Percentiles rank a stretch among this genome's conserved stretches.
These are phyloP conservation scores for Moesziomyces sp. DNA, from an alignment of 1,284 basidiomycete species.

Conservation along the genomic window DNA sequence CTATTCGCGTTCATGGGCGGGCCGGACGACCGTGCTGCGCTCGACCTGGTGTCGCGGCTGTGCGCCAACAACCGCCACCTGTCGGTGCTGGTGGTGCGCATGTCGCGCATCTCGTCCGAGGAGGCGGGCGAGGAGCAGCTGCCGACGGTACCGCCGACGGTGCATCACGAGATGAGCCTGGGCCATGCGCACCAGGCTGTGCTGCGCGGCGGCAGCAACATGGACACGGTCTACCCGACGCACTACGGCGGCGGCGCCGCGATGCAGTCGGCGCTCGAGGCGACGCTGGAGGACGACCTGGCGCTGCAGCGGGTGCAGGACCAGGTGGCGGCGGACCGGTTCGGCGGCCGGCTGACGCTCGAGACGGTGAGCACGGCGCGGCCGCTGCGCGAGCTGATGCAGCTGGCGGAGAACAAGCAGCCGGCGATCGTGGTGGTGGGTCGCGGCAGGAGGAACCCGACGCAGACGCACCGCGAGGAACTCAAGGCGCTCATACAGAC, in stretches of 20 bases:
- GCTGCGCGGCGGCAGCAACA: conserved; percentile 20
- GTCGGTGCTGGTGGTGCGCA: conserved; percentile 44
- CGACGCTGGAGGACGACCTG: conserved; percentile 56
- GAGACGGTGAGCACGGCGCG: conserved; percentile 28
- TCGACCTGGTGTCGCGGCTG: conserved; percentile 67
- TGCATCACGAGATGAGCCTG: conserved; percentile 53
- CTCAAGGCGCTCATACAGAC: conserved; percentile 40
- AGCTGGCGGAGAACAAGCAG: conserved; percentile 21
- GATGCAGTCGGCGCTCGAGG: conserved; percentile 44
- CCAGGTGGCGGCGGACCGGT: conserved; percentile 29
- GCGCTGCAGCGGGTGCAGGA: conserved; percentile 46
- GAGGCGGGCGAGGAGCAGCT: conserved; percentile 43
- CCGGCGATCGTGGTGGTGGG: conserved; percentile 57
- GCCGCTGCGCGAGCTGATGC: conserved; percentile 36
- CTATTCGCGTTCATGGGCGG: conserved; percentile 92
- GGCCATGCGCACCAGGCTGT: conserved; percentile 13
- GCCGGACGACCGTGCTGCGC: conserved; percentile 85
- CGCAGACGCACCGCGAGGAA: conserved; percentile 59
- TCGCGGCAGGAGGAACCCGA: conserved; percentile 52
- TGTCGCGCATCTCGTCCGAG: conserved; percentile 42
- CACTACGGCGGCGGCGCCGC: conserved; percentile 16
- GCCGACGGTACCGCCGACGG: conserved; percentile 50
- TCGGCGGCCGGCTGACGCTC: conserved; percentile 24
- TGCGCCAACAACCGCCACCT: conserved; percentile 50
- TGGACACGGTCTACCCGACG: conserved; percentile 59